Conservation (phyloP, 768 basidiomycete genomes). For the Coprinopsis sp. region DNA sequence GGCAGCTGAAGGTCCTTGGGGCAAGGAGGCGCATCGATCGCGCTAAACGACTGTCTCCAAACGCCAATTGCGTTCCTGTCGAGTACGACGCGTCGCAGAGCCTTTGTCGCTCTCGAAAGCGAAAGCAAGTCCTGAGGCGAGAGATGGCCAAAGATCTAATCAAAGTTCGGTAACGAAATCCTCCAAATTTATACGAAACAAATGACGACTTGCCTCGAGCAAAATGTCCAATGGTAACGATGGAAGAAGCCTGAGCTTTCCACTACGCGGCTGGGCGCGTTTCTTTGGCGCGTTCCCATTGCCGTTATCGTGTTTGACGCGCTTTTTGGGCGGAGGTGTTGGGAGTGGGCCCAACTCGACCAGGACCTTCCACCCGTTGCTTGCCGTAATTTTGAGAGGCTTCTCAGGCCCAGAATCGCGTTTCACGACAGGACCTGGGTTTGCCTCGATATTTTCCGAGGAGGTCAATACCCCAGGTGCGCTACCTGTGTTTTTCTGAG, state of each 20-base stretch:
- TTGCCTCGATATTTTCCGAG: no score
- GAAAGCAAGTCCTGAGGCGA: background rate
- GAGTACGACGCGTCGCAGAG: background rate
- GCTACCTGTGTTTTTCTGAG: no score
- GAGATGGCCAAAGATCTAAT: constrained; percentile 3
- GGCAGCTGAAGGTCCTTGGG: background rate
- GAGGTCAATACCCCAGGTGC: no score
- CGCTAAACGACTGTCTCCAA: background rate
- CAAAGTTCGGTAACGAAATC: background rate
- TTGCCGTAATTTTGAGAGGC: background rate
- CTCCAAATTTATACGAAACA: background rate
- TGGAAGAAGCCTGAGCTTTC: background rate
- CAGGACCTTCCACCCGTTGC: background rate
- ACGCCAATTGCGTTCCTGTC: background rate
- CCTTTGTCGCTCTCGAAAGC: background rate
- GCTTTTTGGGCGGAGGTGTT: background rate
- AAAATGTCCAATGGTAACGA: constrained; percentile 2
- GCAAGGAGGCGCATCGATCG: background rate
- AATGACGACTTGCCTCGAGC: background rate
- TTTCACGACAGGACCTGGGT: no score
- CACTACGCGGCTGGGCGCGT: background rate
- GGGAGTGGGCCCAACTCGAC: background rate
- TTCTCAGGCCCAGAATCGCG: no score
- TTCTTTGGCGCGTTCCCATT: background rate
- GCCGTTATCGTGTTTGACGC: background rate